Percentiles rank a stretch among this genome's conserved stretches.
These are phyloP conservation scores for Citrus glauca DNA, from an alignment of 345 rosid genomes.

Conservation along the genomic window DNA sequence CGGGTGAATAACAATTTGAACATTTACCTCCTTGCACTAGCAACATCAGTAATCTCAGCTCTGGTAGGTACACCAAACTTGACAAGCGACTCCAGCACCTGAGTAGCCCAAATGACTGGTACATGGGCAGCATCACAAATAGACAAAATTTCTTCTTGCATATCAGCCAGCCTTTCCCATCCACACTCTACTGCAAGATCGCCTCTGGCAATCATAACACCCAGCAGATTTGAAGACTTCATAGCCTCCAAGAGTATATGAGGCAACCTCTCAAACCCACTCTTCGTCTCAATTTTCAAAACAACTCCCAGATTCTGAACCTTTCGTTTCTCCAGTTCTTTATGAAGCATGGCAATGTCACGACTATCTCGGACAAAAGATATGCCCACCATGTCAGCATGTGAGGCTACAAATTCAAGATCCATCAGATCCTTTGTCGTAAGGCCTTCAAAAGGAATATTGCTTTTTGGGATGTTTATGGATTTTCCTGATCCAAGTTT, in stretches of 20 bases:
- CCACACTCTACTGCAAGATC: conserved; percentile 85
- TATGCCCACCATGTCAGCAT: conserved; percentile 70
- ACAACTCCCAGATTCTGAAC: conserved; percentile 49
- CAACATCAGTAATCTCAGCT: conserved; percentile 75
- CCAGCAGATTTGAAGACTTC: conserved; percentile 60
- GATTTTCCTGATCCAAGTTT: conserved; percentile 70
- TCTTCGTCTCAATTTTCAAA: conserved; percentile 59
- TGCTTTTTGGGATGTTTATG: conserved; percentile 62
- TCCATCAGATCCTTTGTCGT: conserved; percentile 70
- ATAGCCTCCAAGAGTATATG: conserved; percentile 55
- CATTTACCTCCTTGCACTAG: conserved; percentile 48
- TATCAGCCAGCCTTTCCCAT: conserved; percentile 62
- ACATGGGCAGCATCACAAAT: conserved; percentile 44
- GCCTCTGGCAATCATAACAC: conserved; percentile 75
- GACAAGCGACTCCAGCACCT: conserved; percentile 66
- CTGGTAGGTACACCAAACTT: conserved; percentile 63
- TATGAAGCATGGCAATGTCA: conserved; percentile 50
- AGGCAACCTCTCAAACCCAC: conserved; percentile 52
- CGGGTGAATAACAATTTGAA: background rate
- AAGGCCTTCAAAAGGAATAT: conserved; percentile 52
- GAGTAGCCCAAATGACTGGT: conserved; percentile 72
- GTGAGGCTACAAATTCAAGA: conserved; percentile 57
- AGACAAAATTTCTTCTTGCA: conserved; percentile 65
- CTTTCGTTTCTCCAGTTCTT: conserved; percentile 50
- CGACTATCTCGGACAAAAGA: conserved; percentile 53